Evolutionary conservation across 352 stramenopile genomes (phyloP).

Genomic region (Hyaloperonospora arabidopsidis): DNA sequence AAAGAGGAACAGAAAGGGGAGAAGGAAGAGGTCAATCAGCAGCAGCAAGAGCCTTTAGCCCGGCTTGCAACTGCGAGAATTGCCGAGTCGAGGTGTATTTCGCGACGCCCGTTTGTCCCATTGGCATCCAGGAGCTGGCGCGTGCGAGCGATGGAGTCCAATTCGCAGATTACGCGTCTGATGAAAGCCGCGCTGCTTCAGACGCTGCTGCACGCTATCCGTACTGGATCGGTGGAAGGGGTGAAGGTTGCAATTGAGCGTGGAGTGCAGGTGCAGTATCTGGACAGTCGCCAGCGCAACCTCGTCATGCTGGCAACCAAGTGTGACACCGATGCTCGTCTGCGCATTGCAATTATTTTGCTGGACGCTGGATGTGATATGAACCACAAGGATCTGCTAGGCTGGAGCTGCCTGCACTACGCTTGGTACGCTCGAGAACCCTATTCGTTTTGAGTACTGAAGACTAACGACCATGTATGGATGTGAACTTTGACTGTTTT

Average conservation of each 20-base stretch:
- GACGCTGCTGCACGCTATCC: slow-evolving; percentile 77
- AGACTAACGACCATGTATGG: slow-evolving; percentile 6
- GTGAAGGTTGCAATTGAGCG: slow-evolving; percentile 82
- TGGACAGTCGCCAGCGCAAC: slow-evolving; percentile 72
- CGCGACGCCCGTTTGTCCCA: slow-evolving; percentile 37
- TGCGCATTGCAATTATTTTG: slow-evolving; percentile 81
- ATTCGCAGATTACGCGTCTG: slow-evolving; percentile 60
- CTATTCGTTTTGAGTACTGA: neutral
- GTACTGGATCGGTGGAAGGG: slow-evolving; percentile 65
- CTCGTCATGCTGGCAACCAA: slow-evolving; percentile 80
- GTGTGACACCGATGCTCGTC: slow-evolving; percentile 69
- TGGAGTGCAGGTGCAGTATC: slow-evolving; percentile 63
- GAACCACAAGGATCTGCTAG: slow-evolving; percentile 74
- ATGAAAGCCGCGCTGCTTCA: slow-evolving; percentile 81
- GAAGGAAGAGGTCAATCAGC: slow-evolving; percentile 4
- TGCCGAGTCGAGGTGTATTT: slow-evolving; percentile 17
- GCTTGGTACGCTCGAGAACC: slow-evolving; percentile 45
- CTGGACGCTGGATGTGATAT: slow-evolving; percentile 79
- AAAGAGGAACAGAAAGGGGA: slow-evolving; percentile 11
- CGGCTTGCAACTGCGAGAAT: slow-evolving; percentile 23
- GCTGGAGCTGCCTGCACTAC: slow-evolving; percentile 84
- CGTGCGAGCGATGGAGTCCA: slow-evolving; percentile 44
- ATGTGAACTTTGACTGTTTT: slow-evolving; percentile 2
- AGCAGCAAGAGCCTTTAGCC: slow-evolving; percentile 1
- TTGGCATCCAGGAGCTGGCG: slow-evolving; percentile 44